Percentiles rank a stretch among this genome's conserved stretches.
phyloP scores from a whole-genome alignment of 208 protist genomes.

The Crithidia acanthocephali region DNA sequence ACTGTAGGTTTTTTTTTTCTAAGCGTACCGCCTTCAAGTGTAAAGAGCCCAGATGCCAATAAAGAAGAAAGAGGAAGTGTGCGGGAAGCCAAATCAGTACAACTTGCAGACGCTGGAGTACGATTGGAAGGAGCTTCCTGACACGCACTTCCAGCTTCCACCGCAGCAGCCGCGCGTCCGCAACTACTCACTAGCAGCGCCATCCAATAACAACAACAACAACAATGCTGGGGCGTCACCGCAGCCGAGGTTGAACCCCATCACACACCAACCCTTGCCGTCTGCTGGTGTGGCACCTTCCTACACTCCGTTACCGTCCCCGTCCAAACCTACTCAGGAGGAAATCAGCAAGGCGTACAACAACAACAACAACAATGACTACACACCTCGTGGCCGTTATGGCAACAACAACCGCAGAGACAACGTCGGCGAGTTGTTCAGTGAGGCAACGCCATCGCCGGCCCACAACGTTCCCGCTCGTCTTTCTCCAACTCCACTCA shows the following conservation, averaged over 20 bases:
- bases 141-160: conserved; percentile 46
- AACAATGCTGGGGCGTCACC: not conserved
- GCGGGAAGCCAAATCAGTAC: conserved; percentile 83
- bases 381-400: conserved; percentile 1
- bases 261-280: conserved; percentile 18
- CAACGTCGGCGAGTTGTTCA: conserved; percentile 22
- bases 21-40: not conserved
- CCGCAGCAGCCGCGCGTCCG: conserved; percentile 24
- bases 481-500: not conserved
- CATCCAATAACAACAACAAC: no score
- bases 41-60: no score
- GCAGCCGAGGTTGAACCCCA: conserved; percentile 16
- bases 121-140: conserved; percentile 71
- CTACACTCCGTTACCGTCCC: conserved; percentile 26
- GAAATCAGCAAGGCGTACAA: not conserved
- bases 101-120: conserved; percentile 79
- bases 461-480: not conserved
- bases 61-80: conserved; percentile 68
- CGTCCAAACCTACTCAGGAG: conserved; percentile 27
- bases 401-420: conserved; percentile 16
- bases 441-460: not conserved
- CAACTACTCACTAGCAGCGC: conserved; percentile 16
- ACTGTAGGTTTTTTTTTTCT: not conserved
- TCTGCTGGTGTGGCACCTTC: not conserved
- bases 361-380: not conserved